Base-by-base conservation (phyloP, 106 monocot species). In the Vanilla planifolia region DNA sequence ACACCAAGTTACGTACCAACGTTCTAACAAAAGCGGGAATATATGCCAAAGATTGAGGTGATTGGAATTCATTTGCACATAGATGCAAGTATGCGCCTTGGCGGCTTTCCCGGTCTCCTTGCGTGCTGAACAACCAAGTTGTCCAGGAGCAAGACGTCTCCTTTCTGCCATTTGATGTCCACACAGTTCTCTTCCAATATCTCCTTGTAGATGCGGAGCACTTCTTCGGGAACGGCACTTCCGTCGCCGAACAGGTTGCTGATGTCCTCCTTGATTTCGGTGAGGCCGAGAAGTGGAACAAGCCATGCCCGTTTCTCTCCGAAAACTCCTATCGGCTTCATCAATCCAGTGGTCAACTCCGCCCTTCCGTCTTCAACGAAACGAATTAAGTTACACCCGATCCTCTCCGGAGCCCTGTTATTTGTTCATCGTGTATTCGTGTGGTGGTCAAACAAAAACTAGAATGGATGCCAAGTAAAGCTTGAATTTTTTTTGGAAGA, bases 121-220 rank as follows among this genome's bases (percentile, higher is more conserved):
- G 71, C 70, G 53, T 70, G 71, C 24, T 77, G 77, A 40, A 64
- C 58, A 0, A 25, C 4, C 22, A 61, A 36, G 30, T 77, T 77
- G 48, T 77, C 50, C 0, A 77, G 8, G 41, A 71, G 8, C 43
- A 71, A 45, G 5, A 71, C 42, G 43, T 77, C 61, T 0, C 71
- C 77, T 43, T 71, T 71, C 2, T 47, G 33, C 67, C 75, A 75
- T 3, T 23, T 61, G 1, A 75, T 19, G 40, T 68, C 56, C 8
- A 68, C 68, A 10, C 60, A 26, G 39, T 56, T 75, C 26, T 65
- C 77, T 51, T 66, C 66, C 53, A 77, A n/a, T 11, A 61, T 51
- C 16, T 37, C 34, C 5, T 35, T 14, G 61, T 60, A 71, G 7
- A 27, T 23, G 0, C 25, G 17, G 34, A 28, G 3, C 0, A 28